These are phyloP conservation scores for Actinidia arguta DNA, from an alignment of 179 eudicot genomes.

Conservation along the genomic window DNA sequence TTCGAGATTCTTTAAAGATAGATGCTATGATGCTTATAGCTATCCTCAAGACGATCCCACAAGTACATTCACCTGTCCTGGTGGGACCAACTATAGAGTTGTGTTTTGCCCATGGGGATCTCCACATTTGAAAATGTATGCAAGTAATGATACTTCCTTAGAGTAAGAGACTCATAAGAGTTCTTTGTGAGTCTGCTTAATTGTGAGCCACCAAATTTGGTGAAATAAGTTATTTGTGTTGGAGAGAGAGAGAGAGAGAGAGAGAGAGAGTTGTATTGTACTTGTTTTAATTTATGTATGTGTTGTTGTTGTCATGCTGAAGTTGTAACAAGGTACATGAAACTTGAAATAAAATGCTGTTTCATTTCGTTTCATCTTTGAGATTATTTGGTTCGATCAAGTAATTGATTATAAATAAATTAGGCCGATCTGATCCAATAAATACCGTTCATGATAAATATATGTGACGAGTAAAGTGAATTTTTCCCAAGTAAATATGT, in stretches of 20 bases:
- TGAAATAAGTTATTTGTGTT: neutral
- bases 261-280: neutral
- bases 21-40: conserved; percentile 49
- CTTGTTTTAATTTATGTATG: neutral
- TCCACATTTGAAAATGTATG: conserved; percentile 4
- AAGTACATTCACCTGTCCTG: conserved; percentile 47
- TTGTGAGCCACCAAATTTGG: no score
- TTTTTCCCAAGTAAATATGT: no score
- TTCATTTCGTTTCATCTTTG: neutral
- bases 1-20: conserved; percentile 36
- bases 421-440: no score
- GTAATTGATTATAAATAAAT: no score
- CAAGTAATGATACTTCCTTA: neutral
- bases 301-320: neutral
- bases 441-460: no score
- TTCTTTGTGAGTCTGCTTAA: no score
- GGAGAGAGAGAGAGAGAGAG: neutral
- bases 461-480: no score
- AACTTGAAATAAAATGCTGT: neutral
- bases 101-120: conserved; percentile 41
- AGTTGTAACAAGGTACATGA: no score
- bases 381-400: no score
- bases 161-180: conserved; percentile 1
- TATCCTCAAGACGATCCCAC: conserved; percentile 56
- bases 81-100: conserved; percentile 46